These are phyloP conservation scores for Beverwykella pulmonaria DNA, from an alignment of 495 filamentous ascomycete genomes.

Conservation along the genomic window DNA sequence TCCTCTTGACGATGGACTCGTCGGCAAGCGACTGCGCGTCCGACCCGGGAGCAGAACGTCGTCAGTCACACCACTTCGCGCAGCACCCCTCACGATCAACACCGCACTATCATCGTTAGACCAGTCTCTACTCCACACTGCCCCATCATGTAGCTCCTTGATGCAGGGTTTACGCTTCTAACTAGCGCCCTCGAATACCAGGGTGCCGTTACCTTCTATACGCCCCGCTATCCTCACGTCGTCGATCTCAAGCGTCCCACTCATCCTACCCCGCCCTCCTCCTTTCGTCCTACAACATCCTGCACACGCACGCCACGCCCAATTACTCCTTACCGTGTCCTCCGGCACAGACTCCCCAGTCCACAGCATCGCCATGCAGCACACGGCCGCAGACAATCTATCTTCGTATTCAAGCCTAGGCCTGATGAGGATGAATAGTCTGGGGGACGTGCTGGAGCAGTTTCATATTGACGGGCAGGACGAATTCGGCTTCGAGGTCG, in stretches of 20 bases:
- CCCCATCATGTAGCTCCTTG: not conserved
- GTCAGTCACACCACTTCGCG: not conserved
- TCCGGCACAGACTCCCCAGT: not conserved
- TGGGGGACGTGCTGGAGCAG: not conserved
- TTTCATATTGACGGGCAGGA: not conserved
- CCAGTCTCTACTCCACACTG: not conserved
- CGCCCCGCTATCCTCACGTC: not conserved
- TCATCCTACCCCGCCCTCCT: not conserved
- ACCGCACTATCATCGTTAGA: not conserved
- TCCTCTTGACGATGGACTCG: not conserved
- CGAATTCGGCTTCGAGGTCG: not conserved
- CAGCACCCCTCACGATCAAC: not conserved
- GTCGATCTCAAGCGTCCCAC: not conserved
- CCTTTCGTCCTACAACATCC: not conserved
- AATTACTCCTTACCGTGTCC: not conserved
- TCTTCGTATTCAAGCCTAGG: not conserved
- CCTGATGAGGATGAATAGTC: not conserved
- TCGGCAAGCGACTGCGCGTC: not conserved
- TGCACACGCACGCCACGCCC: not conserved
- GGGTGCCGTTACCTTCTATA: not conserved
- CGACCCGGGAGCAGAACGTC: not conserved
- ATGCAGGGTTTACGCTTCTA: not conserved
- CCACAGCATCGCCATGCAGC: not conserved
- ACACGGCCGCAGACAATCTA: not conserved
- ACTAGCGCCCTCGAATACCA: not conserved